A percentile compares a stretch with the other conserved stretches of the same genome.
Conservation (phyloP, 2,329 filamentous ascomycete species). For the Botryotinia convoluta region DNA sequence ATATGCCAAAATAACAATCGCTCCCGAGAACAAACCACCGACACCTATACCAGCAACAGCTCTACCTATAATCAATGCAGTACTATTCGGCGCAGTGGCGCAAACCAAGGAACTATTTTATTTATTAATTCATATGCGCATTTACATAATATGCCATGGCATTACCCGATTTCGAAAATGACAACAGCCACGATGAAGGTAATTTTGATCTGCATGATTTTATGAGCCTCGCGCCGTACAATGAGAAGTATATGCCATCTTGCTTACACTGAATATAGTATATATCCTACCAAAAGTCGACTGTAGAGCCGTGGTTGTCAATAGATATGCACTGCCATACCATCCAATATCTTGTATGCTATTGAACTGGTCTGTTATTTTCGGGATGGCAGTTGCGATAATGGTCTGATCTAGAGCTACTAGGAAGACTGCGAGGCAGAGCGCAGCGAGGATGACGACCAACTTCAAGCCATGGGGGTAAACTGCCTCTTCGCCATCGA, state of each 20-base stretch:
- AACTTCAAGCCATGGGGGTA: constrained; percentile 30
- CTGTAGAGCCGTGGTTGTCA: constrained; percentile 40
- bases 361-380: constrained; percentile 42
- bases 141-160: neutral
- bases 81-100: constrained; percentile 35
- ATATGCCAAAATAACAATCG: constrained; percentile 35
- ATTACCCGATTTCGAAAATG: constrained; percentile 35
- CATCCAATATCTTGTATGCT: constrained; percentile 46
- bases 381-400: constrained; percentile 42
- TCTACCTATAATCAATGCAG: constrained; percentile 36
- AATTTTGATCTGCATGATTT: constrained; percentile 34
- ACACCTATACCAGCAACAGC: constrained; percentile 37
- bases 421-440: constrained; percentile 36
- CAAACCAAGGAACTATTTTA: constrained; percentile 32
- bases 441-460: constrained; percentile 31
- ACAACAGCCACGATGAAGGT: constrained; percentile 35
- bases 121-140: neutral
- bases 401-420: constrained; percentile 39
- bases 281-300: constrained; percentile 38
- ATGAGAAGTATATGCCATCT: neutral
- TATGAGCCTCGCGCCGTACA: neutral
- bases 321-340: constrained; percentile 44
- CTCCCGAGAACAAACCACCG: constrained; percentile 42
- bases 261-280: constrained; percentile 30
- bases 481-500: constrained; percentile 17